Percentiles rank a stretch among this genome's conserved stretches.
Conservation (phyloP, 2,329 filamentous ascomycete genomes). For the Curvularia sp. region DNA sequence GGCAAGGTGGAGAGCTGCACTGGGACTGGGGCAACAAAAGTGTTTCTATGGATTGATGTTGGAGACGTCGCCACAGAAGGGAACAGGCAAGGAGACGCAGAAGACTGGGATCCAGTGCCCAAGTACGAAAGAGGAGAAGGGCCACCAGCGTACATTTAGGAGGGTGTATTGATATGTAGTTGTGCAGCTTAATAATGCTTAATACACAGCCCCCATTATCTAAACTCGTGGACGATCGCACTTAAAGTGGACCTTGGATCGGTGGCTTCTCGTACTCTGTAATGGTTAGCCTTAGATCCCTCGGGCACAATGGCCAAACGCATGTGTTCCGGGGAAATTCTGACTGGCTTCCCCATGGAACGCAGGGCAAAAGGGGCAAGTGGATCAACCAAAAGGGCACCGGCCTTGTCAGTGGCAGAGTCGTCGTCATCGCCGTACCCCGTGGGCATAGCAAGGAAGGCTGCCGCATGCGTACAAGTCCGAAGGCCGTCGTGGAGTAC, state of each 20-base stretch:
- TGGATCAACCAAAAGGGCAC: not conserved
- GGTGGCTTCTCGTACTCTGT: slow-evolving; percentile 5
- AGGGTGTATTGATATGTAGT: not conserved
- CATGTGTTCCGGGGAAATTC: not conserved
- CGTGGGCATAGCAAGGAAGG: not conserved
- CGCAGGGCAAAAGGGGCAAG: not conserved
- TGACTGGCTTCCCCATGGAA: not conserved
- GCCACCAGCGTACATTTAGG: slow-evolving; percentile 18
- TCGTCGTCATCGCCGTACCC: not conserved
- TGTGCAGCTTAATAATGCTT: not conserved
- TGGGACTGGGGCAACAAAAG: slow-evolving; percentile 11
- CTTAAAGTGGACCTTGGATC: not conserved
- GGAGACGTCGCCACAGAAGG: slow-evolving; percentile 10
- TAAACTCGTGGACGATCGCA: not conserved
- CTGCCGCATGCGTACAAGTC: not conserved
- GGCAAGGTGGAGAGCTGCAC: slow-evolving; percentile 20
- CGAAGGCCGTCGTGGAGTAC: not conserved
- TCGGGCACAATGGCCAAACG: not conserved
- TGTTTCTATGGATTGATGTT: slow-evolving; percentile 26
- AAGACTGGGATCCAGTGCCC: slow-evolving; percentile 18
- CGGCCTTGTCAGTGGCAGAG: not conserved
- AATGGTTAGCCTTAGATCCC: not conserved
- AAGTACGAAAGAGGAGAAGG: slow-evolving; percentile 22
- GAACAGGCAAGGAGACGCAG: slow-evolving; percentile 2
- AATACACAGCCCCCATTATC: not conserved